Evolutionary conservation across 495 filamentous ascomycete genomes (phyloP), one percentile per base, ranked within the genome.

Genomic region (Hypoxylon intermedium): DNA sequence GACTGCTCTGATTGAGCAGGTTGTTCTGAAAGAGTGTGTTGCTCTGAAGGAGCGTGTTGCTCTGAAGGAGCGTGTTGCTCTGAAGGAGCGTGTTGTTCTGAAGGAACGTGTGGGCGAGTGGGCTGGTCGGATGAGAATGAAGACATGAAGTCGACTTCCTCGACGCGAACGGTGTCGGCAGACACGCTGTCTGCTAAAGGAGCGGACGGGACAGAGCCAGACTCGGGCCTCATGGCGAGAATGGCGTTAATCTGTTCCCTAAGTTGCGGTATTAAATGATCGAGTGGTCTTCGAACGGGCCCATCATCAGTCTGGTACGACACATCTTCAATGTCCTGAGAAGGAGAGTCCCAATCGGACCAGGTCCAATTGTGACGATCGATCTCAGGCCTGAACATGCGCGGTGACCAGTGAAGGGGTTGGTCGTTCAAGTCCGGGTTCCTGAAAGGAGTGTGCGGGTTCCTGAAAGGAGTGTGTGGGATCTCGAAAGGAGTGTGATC

Each of bases 321-420:
- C 23, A 48, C 51, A 52, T 65, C 56, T 26, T 55, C 54, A 19
- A 65, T 51, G 12, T 55, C 56, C 34, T 21, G 45, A 36, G 62
- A 65, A 13, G 62, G 62, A 23, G 62, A 65, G 41, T 55, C 50
- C 62, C 62, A 65, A 19, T 56, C 51, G 33, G 62, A 65, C 62
- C 56, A 65, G 30, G 50, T 52, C 51, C 55, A 65, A 30, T 65
- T 60, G 24, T 65, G 19, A 26, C 56, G 55, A 36, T 60, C 56
- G 9, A 60, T 48, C 31, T 65, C 45, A 7, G 55, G 45, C 31
- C 53, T 56, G 56, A 65, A 65, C 55, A 60, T 65, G 24, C 51
- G 24, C n/a, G 56, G 62, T 43, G 62, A 60, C 56, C 51, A 65
- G 51, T 42, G 61, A 7, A 65, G 26, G 3, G 56, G 62, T 31